Base-by-base conservation (phyloP, 495 filamentous ascomycete genomes). In the Podospora fimiseda region DNA sequence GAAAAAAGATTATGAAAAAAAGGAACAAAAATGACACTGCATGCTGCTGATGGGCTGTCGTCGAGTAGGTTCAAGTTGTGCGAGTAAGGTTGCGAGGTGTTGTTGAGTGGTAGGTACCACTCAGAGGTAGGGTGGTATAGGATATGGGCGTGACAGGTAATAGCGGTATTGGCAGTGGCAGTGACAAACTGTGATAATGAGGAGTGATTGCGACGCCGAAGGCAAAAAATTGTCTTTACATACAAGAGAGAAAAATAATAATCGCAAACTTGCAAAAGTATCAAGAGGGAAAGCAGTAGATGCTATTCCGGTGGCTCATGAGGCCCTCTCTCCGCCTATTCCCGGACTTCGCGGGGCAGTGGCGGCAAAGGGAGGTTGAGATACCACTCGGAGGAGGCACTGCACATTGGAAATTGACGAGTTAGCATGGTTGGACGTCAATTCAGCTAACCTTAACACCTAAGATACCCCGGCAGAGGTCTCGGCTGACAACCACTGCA, bases 301-400 rank as follows among this genome's bases (percentile, higher is more conserved):
- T 38, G 57, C 63, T 58, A 43, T 47, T 47, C 54, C 59, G 59
- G 42, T 47, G 44, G 56, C 43, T 64, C 63, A 66, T 64, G 56
- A 55, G 61, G n/a, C n/a, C n/a, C 27, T 11, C 27, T 33, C 27
- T 33, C 27, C 27, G 27, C 27, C 46, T 33, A 33, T 33, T 5
- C 27, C 6, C 27, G 27, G 27, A 22, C 18, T 11, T 33, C 27
- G 27, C 27, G 27, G 4, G 27, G 27, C 27, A 33, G 27, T 33
- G 27, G 27, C 27, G 27, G 27, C 27, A 33, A 33, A 33, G 6
- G 11, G 6, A 33, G 11, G 27, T 33, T 11, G 27, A 33, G 27
- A 33, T 33, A 33, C 27, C 27, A 33, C 27, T 11, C 27, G 27
- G 27, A 33, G 27, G 27, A 33, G 27, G 27, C 27, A 11, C 27